Evolutionary conservation across 1,139 yeast species (phyloP), one percentile per base, ranked within the genome.

Genomic region (Casaregolazyma lundiana): DNA sequence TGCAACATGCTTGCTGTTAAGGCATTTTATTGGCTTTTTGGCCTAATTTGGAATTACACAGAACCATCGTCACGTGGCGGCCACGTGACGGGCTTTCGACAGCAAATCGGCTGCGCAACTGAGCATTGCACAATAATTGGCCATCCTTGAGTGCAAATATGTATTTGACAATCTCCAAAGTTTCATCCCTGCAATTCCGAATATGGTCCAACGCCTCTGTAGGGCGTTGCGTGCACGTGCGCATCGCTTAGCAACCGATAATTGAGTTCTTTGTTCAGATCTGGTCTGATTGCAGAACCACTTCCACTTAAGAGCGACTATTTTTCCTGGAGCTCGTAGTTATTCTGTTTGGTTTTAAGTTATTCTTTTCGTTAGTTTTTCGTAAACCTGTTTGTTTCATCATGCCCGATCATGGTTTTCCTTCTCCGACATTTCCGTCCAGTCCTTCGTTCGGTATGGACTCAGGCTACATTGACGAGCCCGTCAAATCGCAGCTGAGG

Each of bases 401-500:
- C 15, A 26, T 26, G 32, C 13, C 32, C 13, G 32, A 26, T 26
- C 24, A 17, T 11, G n/a, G 17, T 8, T 21, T 21, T 5, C 20
- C 20, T 6, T 36, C 39, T 19, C 39, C 39, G 4, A 36, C 36
- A 5, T 42, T 35, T 29, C 45, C 45, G 5, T 29, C 36, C 4
- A 35, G 40, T 9, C 45, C 45, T n/a, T 32, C 45, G 2, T 42
- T 42, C 19, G 45, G 45, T 4, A 20, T 42, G 26, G 40, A 35
- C n/a, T 35, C 45, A 3, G 45, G 37, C 15, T 20, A 15, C 18
- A 39, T 42, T 17, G 45, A 42, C n/a, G 39, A 42, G 40, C 45
- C 45, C 3, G 40, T 42, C 34, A 42, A 42, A 19, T 19, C 35
- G 11, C 35, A 39, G n/a, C 46, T 56, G 36, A 54, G 65, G 16